phyloP scores from a whole-genome alignment of 345 rosid species.

The Eucalyptus shirleyi region DNA sequence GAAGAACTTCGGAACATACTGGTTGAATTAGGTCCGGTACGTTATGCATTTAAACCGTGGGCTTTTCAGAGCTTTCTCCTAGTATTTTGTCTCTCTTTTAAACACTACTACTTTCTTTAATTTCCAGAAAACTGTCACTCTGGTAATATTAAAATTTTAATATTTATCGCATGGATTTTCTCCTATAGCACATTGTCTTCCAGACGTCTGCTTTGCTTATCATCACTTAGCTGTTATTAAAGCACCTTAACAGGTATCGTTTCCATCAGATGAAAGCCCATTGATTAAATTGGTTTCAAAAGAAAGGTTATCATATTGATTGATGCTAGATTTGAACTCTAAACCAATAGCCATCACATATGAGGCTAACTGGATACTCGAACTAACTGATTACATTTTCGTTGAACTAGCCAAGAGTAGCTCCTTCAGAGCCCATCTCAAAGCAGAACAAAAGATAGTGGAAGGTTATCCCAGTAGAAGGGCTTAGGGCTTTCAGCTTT shows the following conservation, averaged over 20 bases:
- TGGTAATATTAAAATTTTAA: background rate
- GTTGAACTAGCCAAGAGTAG: background rate
- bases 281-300: background rate
- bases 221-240: background rate
- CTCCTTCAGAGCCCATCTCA: background rate
- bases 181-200: background rate
- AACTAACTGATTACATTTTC: background rate
- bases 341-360: background rate
- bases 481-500: background rate
- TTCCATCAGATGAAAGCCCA: background rate
- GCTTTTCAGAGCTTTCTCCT: background rate
- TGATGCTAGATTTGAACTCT: background rate
- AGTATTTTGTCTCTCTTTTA: background rate
- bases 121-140: background rate
- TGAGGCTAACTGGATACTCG: background rate
- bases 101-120: background rate
- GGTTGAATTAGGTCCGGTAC: constrained; percentile 87
- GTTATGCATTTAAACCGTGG: background rate
- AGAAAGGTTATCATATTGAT: background rate
- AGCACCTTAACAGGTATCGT: background rate
- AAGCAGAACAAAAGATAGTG: background rate
- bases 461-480: background rate
- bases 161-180: background rate
- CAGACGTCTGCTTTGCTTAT: background rate
- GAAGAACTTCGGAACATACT: constrained; percentile 75